A percentile compares a stretch with the other conserved stretches of the same genome.
These are phyloP conservation scores for Lipomyces oligophaga DNA, from an alignment of 805 yeast species.

Conservation along the genomic window DNA sequence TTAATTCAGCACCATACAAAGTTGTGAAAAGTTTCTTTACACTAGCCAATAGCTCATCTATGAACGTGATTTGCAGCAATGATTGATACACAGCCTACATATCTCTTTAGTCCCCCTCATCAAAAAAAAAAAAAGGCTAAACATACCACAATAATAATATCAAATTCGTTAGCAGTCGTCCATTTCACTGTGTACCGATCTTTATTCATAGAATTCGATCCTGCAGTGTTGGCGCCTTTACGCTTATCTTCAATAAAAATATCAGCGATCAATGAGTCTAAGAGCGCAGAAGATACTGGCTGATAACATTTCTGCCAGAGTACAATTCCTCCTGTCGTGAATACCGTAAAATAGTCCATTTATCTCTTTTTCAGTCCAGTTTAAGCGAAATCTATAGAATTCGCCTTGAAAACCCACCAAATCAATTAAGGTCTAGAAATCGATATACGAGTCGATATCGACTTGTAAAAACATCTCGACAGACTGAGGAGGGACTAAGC, in stretches of 20 bases:
- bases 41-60: conserved; percentile 37
- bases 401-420: too few species aligned
- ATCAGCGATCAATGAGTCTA: conserved; percentile 50
- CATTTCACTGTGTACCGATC: conserved; percentile 48
- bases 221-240: not conserved
- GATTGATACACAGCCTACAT: conserved; percentile 36
- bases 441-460: too few species aligned
- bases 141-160: conserved; percentile 39
- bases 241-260: conserved; percentile 42
- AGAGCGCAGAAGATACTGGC: conserved; percentile 42
- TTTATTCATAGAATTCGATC: conserved; percentile 28
- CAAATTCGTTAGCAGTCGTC: conserved; percentile 43
- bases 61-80: conserved; percentile 36
- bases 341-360: conserved; percentile 51
- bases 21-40: conserved; percentile 36
- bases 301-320: conserved; percentile 46
- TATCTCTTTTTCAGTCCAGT: conserved; percentile 29
- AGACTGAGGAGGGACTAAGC: too few species aligned
- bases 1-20: conserved; percentile 30
- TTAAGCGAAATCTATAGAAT: too few species aligned
- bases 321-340: conserved; percentile 52
- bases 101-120: not conserved
- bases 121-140: not conserved
- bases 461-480: too few species aligned
- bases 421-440: too few species aligned